These are phyloP conservation scores for Chenopodium album DNA, from an alignment of 148 eudicot genomes.

Conservation along the genomic window DNA sequence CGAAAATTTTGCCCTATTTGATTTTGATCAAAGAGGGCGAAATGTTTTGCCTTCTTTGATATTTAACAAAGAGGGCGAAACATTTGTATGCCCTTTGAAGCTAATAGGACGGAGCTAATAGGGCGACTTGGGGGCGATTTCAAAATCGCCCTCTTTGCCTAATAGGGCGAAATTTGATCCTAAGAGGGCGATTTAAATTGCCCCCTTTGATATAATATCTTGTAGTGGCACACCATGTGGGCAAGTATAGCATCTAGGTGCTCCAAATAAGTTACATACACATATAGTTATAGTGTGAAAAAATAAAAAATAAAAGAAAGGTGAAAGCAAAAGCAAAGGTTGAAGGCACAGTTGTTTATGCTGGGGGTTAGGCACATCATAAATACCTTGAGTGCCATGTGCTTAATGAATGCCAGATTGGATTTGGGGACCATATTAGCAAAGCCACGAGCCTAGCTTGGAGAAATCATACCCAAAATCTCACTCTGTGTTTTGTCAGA, in stretches of 20 bases:
- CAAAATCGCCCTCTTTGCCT: too few species aligned
- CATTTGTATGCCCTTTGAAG: too few species aligned
- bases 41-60: too few species aligned
- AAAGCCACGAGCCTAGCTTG: slow-evolving; percentile 9
- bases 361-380: slow-evolving; percentile 21
- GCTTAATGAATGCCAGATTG: slow-evolving; percentile 21
- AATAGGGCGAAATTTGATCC: too few species aligned
- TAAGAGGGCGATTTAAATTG: too few species aligned
- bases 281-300: background rate
- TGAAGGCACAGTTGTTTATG: background rate
- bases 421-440: slow-evolving; percentile 21
- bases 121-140: too few species aligned
- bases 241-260: slow-evolving; percentile 20
- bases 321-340: slow-evolving; percentile 26
- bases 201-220: too few species aligned
- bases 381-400: slow-evolving; percentile 25
- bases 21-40: too few species aligned
- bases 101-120: too few species aligned
- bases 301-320: slow-evolving; percentile 5
- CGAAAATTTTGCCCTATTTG: too few species aligned
- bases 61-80: too few species aligned
- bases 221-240: slow-evolving; percentile 14
- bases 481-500: background rate
- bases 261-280: background rate
- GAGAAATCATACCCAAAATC: background rate